These are phyloP conservation scores for Panicum miliaceum DNA, from an alignment of 176 grass and related monocot genomes.

Conservation along the genomic window DNA sequence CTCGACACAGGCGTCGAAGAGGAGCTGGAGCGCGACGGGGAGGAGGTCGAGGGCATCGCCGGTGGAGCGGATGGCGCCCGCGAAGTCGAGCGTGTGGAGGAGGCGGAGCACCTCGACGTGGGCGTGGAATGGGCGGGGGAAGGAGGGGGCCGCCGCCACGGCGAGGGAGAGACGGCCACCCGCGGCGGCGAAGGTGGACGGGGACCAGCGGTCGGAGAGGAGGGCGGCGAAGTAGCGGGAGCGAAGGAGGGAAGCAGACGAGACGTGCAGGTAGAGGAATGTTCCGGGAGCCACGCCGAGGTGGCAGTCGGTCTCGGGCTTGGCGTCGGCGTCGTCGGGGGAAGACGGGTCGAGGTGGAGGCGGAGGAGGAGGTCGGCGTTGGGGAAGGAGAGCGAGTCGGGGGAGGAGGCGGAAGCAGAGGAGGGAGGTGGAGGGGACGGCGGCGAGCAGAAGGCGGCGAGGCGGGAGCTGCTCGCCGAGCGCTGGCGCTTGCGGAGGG, in stretches of 20 bases:
- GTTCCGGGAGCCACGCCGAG: neutral
- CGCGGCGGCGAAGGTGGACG: conserved; percentile 10
- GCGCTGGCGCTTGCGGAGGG: conserved; percentile 78
- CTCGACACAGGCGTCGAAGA: conserved; percentile 60
- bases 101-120: conserved; percentile 63
- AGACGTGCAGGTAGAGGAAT: conserved; percentile 36
- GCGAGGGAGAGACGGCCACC: neutral
- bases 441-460: conserved; percentile 41
- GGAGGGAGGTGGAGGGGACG: conserved; percentile 24
- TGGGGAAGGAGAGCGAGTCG: conserved; percentile 50
- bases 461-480: conserved; percentile 65
- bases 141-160: neutral
- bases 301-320: neutral
- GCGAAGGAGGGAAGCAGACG: conserved; percentile 53
- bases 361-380: conserved; percentile 66
- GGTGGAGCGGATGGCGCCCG: conserved; percentile 42
- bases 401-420: conserved; percentile 5
- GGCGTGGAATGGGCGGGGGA: conserved; percentile 50
- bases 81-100: conserved; percentile 69
- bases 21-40: conserved; percentile 58
- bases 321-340: neutral
- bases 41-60: conserved; percentile 64
- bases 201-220: conserved; percentile 59
- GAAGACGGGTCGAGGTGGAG: conserved; percentile 52
- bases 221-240: conserved; percentile 66